Evolutionary conservation across 192 early-diverging fungal genomes (phyloP).

Genomic region (Glomus cerebriforme): DNA sequence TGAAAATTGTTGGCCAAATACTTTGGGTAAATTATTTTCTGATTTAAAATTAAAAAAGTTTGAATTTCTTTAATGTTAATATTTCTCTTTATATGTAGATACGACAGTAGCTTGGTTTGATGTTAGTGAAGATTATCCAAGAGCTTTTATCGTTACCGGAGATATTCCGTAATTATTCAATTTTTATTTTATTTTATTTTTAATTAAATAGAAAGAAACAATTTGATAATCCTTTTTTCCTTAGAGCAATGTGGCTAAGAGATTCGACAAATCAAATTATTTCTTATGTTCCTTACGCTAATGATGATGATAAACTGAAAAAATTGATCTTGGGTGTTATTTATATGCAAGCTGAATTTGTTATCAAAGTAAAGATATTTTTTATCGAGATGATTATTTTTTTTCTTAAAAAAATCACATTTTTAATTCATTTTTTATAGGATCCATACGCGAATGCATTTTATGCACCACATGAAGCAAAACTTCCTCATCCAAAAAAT

Average conservation of each 20-base stretch:
- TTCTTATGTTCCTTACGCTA: background rate
- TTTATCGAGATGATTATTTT: background rate
- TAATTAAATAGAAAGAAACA: background rate
- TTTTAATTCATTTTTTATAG: conserved; percentile 26
- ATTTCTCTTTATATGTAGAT: conserved; percentile 44
- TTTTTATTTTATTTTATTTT: background rate
- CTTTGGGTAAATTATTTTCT: conserved; percentile 36
- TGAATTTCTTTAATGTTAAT: background rate
- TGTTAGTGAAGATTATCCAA: conserved; percentile 38
- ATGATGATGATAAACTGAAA: background rate
- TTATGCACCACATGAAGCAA: conserved; percentile 50
- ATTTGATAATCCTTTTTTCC: background rate
- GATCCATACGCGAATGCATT: conserved; percentile 71
- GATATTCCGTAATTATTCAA: conserved; percentile 51
- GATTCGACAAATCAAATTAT: conserved; percentile 52
- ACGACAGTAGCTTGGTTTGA: conserved; percentile 66
- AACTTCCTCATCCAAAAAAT: conserved; percentile 37
- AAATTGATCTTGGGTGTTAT: conserved; percentile 7
- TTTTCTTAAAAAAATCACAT: background rate
- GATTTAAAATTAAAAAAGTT: background rate
- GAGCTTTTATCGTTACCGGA: conserved; percentile 70
- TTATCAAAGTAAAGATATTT: background rate
- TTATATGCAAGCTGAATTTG: conserved; percentile 6
- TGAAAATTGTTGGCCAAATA: conserved; percentile 67
- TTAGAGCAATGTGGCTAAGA: conserved; percentile 70